phyloP scores from a whole-genome alignment of 208 protist species.

The Angomonas desouzai region DNA sequence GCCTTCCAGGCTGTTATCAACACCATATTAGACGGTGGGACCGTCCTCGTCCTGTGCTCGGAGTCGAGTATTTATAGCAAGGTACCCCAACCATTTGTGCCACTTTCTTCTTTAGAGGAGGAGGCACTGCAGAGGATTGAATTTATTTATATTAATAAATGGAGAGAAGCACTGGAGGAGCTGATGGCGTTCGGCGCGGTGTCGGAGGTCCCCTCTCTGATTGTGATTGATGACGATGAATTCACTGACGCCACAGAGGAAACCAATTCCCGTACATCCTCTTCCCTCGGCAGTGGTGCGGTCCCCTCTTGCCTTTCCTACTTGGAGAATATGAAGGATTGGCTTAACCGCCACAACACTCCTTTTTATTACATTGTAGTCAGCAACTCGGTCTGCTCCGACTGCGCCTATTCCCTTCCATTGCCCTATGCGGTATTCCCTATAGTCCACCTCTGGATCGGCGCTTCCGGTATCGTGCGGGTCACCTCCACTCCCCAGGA shows the following conservation, averaged over 20 bases:
- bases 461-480: slow-evolving; percentile 32
- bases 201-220: slow-evolving; percentile 26
- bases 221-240: slow-evolving; percentile 60
- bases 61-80: slow-evolving; percentile 46
- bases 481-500: slow-evolving; percentile 30
- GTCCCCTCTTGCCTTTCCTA: slow-evolving; percentile 22
- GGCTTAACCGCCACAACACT: slow-evolving; percentile 14
- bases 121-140: slow-evolving; percentile 40
- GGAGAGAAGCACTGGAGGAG: slow-evolving; percentile 28
- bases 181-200: slow-evolving; percentile 26
- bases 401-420: slow-evolving; percentile 9
- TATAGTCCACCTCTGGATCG: slow-evolving; percentile 36
- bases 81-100: slow-evolving; percentile 55
- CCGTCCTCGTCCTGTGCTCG: slow-evolving; percentile 46
- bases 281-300: not conserved
- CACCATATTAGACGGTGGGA: slow-evolving; percentile 21
- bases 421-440: slow-evolving; percentile 52
- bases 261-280: not conserved
- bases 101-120: slow-evolving; percentile 30
- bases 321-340: slow-evolving; percentile 38
- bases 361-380: slow-evolving; percentile 48
- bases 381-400: slow-evolving; percentile 23
- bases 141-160: slow-evolving; percentile 48
- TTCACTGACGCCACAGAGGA: slow-evolving; percentile 23
- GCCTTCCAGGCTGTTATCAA: slow-evolving; percentile 67